Evolutionary conservation across 2,329 filamentous ascomycete species (phyloP).

Genomic region (Trichophyton benhamiae): DNA sequence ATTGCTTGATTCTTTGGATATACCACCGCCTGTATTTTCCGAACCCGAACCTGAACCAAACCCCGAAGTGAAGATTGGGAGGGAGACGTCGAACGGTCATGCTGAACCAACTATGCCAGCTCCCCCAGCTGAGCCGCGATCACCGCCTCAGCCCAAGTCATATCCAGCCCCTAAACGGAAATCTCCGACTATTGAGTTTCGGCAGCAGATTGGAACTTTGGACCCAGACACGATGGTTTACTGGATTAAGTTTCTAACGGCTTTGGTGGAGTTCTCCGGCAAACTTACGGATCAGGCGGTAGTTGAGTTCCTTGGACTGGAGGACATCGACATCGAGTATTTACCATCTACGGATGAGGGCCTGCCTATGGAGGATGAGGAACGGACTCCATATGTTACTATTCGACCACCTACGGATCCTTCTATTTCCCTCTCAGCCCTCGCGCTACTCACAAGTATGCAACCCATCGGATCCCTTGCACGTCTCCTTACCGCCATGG

Average conservation of each 20-base stretch:
- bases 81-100: not conserved
- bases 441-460: conserved; percentile 4
- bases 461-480: conserved; percentile 11
- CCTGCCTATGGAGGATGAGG: not conserved
- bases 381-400: not conserved
- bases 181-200: conserved; percentile 12
- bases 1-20: conserved; percentile 9
- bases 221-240: conserved; percentile 13
- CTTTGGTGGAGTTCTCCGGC: conserved; percentile 12
- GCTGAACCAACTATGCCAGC: not conserved
- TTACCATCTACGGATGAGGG: not conserved
- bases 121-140: not conserved
- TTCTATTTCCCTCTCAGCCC: conserved; percentile 4
- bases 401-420: not conserved
- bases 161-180: conserved; percentile 7
- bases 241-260: conserved; percentile 11
- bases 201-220: conserved; percentile 10
- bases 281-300: conserved; percentile 7
- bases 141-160: not conserved
- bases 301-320: conserved; percentile 11
- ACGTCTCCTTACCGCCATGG: conserved; percentile 12
- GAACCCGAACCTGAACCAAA: not conserved
- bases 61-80: not conserved
- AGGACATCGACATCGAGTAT: conserved; percentile 2
- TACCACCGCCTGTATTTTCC: not conserved